A percentile compares a stretch with the other conserved stretches of the same genome.
Evolutionary conservation across 306 rosid species (phyloP).

Genomic region (Rosa persica): DNA sequence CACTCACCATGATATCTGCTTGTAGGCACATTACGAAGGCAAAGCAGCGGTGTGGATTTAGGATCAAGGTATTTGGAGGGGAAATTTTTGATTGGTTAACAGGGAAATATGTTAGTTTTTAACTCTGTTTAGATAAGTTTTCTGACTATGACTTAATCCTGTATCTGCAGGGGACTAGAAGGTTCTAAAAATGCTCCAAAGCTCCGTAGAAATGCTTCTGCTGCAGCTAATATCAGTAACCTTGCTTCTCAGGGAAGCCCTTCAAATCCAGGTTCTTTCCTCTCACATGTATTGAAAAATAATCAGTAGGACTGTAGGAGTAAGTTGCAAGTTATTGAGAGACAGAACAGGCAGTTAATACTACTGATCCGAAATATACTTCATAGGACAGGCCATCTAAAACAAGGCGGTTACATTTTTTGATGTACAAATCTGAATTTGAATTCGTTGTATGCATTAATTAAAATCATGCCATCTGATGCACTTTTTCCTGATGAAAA

Average conservation of each 20-base stretch:
- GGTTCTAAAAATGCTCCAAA: constrained; percentile 48
- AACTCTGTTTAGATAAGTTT: constrained; percentile 1
- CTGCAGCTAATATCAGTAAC: constrained; percentile 70
- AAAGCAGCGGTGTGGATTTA: constrained; percentile 67
- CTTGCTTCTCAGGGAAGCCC: constrained; percentile 49
- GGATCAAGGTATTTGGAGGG: constrained; percentile 50
- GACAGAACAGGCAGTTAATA: neutral
- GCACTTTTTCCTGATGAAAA: neutral
- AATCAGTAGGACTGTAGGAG: neutral
- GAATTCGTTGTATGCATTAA: neutral
- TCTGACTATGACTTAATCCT: constrained; percentile 6
- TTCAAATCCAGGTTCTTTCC: constrained; percentile 52
- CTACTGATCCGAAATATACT: neutral
- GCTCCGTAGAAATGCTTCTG: constrained; percentile 84
- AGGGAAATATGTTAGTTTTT: neutral
- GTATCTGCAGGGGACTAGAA: constrained; percentile 52
- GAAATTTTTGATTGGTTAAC: neutral
- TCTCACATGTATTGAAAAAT: neutral
- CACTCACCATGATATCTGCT: constrained; percentile 29
- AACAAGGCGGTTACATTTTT: neutral
- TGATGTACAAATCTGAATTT: neutral
- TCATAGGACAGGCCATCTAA: neutral
- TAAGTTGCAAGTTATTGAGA: neutral
- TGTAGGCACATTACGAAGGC: constrained; percentile 66
- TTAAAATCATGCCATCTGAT: neutral